Conservation (phyloP, 495 filamentous ascomycete genomes). For the Melanomma pulvis-pyrius region DNA sequence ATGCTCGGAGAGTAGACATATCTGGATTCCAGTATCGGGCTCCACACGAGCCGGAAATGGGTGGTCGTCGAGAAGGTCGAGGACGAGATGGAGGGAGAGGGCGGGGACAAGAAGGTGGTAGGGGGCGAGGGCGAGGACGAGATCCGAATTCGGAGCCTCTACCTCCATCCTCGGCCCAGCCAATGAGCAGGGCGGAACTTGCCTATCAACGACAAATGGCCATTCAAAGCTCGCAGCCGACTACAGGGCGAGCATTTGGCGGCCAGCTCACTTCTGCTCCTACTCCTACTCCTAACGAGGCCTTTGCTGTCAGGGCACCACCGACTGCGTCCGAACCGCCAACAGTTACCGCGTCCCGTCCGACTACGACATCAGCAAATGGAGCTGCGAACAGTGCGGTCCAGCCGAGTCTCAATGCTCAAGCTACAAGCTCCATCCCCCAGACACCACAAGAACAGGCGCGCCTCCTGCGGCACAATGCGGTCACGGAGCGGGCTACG, state of each 20-base stretch:
- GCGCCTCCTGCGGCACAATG: slow-evolving; percentile 70
- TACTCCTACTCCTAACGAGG: slow-evolving; percentile 43
- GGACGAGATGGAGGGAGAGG: slow-evolving; percentile 57
- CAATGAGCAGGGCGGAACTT: slow-evolving; percentile 80
- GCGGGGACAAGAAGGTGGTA: slow-evolving; percentile 60
- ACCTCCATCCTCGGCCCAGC: slow-evolving; percentile 77
- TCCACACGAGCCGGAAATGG: slow-evolving; percentile 66
- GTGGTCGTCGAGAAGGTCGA: slow-evolving; percentile 57
- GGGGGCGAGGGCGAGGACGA: slow-evolving; percentile 67
- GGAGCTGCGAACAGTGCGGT: slow-evolving; percentile 14
- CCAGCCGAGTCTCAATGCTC: slow-evolving; percentile 18
- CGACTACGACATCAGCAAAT: slow-evolving; percentile 32
- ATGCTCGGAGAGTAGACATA: slow-evolving; percentile 85
- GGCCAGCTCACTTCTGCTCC: slow-evolving; percentile 64
- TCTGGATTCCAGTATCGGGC: slow-evolving; percentile 78
- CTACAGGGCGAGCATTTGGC: slow-evolving; percentile 77
- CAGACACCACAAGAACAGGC: slow-evolving; percentile 75
- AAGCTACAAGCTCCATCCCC: slow-evolving; percentile 37
- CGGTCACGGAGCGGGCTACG: slow-evolving; percentile 82
- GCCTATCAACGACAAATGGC: slow-evolving; percentile 93
- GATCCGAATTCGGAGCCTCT: slow-evolving; percentile 79
- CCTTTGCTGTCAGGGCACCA: slow-evolving; percentile 51
- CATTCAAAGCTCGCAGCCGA: slow-evolving; percentile 79
- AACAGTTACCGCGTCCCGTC: slow-evolving; percentile 48
- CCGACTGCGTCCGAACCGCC: slow-evolving; percentile 40